phyloP scores from a whole-genome alignment of 225 moss, liverwort and hornwort genomes.

The Climacium dendroides region DNA sequence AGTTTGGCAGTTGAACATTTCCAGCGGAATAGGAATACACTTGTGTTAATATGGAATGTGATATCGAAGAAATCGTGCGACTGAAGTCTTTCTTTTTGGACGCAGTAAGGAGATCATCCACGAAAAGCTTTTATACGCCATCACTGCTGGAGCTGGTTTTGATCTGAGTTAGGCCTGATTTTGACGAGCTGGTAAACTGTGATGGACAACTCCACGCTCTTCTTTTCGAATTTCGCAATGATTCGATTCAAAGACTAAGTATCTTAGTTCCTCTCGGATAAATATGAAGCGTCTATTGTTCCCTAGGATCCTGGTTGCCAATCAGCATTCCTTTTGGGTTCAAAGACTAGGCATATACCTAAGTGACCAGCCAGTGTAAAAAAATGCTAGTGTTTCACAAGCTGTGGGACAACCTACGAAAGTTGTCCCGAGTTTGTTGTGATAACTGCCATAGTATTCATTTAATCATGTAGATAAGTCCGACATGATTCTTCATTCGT shows the following conservation, averaged over 20 bases:
- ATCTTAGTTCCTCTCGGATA: background rate
- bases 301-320: background rate
- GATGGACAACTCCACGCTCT: background rate
- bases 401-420: background rate
- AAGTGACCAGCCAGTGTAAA: background rate
- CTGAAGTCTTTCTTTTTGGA: background rate
- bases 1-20: background rate
- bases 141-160: conserved; percentile 96
- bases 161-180: conserved; percentile 65
- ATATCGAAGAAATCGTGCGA: background rate
- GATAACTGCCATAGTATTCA: conserved; percentile 2
- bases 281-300: conserved; percentile 1
- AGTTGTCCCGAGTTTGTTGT: conserved; percentile 14
- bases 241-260: background rate
- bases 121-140: conserved; percentile 93
- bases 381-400: conserved; percentile 6
- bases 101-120: conserved; percentile 90
- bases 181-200: background rate
- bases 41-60: background rate
- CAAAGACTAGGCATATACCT: background rate
- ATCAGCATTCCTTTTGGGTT: conserved; percentile 5
- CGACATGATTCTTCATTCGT: background rate
- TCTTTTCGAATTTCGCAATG: background rate
- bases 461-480: conserved; percentile 17
- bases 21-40: background rate